Base-by-base conservation (phyloP, 2,329 filamentous ascomycete species). In the Ophiocordyceps polyrhachis-furcata region DNA sequence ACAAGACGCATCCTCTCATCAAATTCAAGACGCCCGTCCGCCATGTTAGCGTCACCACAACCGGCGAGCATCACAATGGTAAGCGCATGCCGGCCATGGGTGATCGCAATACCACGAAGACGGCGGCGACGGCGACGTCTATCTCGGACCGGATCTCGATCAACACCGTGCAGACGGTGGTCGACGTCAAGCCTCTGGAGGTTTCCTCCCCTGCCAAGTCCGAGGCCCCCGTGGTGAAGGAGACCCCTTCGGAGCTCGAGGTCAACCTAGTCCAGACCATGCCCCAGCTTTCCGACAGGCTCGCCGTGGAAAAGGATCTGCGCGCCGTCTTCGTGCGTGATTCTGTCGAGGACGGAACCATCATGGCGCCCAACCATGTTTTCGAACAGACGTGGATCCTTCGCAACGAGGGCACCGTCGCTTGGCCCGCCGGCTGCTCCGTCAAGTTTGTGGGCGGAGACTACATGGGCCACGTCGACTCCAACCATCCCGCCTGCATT, bases 21-120 rank as follows among this genome's bases (percentile, higher is more conserved):
- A 95, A 94, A 68, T 87, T 98, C 70, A 93, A 86, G 73, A 93
- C 84, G 2, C 83, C 89, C 11, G 81, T 98, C 43, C 83, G 85
- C 52, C 81, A 84, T 52, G 84, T 94, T 32, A 88, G 76, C 49
- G 83, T 98, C 44, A 88, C 79, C 43, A 96, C 89, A 9, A 71
- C 82, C 50, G 82, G 81, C 44, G 85, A 93, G 62, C 78, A 86
- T 53, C 73, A 73, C 47, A 68, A 78, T 52, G 82, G 82, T 43
- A 70, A 75, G 48, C 64, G 63, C 40, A 72, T 83, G 57, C 71
- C 74, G n/a, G 60, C 70, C 35, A 78, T 93, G 72, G 87, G 87
- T 44, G 87, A 94, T 56, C 55, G 52, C 15, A 44, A 43, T 38
- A 66, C 56, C 49, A 67, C 69, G 32, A 71, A 68, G 43, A 58